phyloP scores from a whole-genome alignment of 1,139 yeast genomes.

The Nakaseomyces uthaithaninus region DNA sequence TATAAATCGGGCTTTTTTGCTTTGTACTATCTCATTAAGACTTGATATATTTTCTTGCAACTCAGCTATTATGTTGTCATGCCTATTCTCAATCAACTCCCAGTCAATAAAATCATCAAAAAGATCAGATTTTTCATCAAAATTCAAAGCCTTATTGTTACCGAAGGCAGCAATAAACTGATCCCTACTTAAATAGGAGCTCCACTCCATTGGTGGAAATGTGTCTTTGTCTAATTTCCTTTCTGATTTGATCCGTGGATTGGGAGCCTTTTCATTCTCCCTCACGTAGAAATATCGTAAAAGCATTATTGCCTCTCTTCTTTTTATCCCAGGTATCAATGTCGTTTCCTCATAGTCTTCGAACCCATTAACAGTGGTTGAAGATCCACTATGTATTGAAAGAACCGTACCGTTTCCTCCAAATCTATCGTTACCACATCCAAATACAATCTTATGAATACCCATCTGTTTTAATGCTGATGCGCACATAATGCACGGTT shows the following conservation, averaged over 20 bases:
- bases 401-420: conserved; percentile 95
- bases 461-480: conserved; percentile 79
- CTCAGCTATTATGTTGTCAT: conserved; percentile 20
- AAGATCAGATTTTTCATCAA: conserved; percentile 28
- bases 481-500: conserved; percentile 98
- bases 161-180: conserved; percentile 49
- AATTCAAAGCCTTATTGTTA: conserved; percentile 31
- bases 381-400: conserved; percentile 45
- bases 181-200: conserved; percentile 38
- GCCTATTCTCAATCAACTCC: conserved; percentile 23
- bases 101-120: conserved; percentile 23
- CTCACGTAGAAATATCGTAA: conserved; percentile 74
- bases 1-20: conserved; percentile 1
- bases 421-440: conserved; percentile 90
- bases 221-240: conserved; percentile 60
- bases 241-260: conserved; percentile 65
- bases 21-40: conserved; percentile 6
- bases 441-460: conserved; percentile 66
- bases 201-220: conserved; percentile 52
- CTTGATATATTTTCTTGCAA: conserved; percentile 12
- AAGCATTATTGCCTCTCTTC: conserved; percentile 76
- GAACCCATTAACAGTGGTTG: conserved; percentile 13
- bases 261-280: conserved; percentile 81
- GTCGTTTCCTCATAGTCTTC: conserved; percentile 36
- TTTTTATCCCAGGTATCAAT: conserved; percentile 67